Evolutionary conservation across 2,329 filamentous ascomycete genomes (phyloP), one percentile per base, ranked within the genome.

Genomic region (Alternaria sp.): DNA sequence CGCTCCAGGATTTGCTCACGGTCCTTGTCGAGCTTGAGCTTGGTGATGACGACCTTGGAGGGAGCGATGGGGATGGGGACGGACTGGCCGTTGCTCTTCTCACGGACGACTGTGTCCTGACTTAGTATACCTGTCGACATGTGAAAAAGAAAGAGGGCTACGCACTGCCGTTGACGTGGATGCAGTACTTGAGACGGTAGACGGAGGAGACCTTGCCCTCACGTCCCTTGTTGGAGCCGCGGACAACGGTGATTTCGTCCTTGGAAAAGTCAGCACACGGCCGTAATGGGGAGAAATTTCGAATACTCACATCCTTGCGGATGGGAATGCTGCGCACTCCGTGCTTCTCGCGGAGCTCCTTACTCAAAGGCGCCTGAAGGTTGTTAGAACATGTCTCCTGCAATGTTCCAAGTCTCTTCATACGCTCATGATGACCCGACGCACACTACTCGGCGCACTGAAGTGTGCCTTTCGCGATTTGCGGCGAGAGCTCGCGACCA

Each of bases 391-490:
- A 70, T 64, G 61, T 67, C 63, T 61, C 61, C 40, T 54, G 65
- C 64, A 61, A 60, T 66, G 65, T 63, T 68, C 65, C 74, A 97
- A 88, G 77, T 92, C 91, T 73, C 91, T 73, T 95, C 93, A 70
- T 71, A 77, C 74, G 71, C 73, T 76, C 93, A 99, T 97, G 86
- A 97, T 97, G 77, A 90, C 87, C 81, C 95, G 92, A 83, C 95
- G 93, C 80, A 92, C 87, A 85, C 90, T 93, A 81, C 93, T 97
- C 74, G 93, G 93, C 73, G 95, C 95, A 81, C 87, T 85, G 89
- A 96, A 99, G 88, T 99, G 94, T 81, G 92, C 91, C 88, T 97
- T 97, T 84, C 95, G 92, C 85, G 92, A 95, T 92, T 99, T 99
- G 86, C 94, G 90, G 85, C 94, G 89, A 80, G 93, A 97, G 83